These are phyloP conservation scores for Podospora anserina DNA, from an alignment of 495 filamentous ascomycete species.

Conservation along the genomic window DNA sequence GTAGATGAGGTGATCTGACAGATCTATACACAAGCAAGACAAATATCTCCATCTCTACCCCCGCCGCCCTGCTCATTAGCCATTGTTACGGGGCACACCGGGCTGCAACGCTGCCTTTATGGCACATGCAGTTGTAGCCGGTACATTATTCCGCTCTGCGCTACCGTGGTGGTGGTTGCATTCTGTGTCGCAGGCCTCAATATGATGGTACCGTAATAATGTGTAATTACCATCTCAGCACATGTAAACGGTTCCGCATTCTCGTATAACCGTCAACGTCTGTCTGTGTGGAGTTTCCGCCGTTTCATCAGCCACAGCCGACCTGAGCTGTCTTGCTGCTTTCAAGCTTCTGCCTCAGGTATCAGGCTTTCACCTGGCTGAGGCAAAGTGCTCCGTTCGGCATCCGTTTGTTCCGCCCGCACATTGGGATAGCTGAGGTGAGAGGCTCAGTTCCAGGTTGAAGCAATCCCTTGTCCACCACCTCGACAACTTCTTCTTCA, in stretches of 20 bases:
- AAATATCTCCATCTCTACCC: not conserved
- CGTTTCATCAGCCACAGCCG: conserved; percentile 4
- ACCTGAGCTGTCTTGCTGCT: not conserved
- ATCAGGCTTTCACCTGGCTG: not conserved
- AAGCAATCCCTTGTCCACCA: not conserved
- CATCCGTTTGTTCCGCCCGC: not conserved
- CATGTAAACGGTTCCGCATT: not conserved
- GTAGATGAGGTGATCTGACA: not conserved
- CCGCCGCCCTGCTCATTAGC: conserved; percentile 2
- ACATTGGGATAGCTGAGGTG: not conserved
- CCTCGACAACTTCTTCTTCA: not conserved
- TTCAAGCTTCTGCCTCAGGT: not conserved
- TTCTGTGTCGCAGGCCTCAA: no score
- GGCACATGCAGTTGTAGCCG: conserved; percentile 9
- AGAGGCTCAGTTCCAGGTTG: not conserved
- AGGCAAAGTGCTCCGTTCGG: not conserved
- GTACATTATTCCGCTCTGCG: not conserved
- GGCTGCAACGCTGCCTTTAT: conserved; percentile 7
- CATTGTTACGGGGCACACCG: conserved; percentile 6
- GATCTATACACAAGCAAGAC: not conserved
- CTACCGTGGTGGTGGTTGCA: no score
- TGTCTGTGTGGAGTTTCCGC: not conserved
- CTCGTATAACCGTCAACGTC: not conserved
- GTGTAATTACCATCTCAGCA: not conserved
- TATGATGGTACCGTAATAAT: not conserved